phyloP scores from a whole-genome alignment of 2,329 filamentous ascomycete genomes.

The Trichoderma sp. region DNA sequence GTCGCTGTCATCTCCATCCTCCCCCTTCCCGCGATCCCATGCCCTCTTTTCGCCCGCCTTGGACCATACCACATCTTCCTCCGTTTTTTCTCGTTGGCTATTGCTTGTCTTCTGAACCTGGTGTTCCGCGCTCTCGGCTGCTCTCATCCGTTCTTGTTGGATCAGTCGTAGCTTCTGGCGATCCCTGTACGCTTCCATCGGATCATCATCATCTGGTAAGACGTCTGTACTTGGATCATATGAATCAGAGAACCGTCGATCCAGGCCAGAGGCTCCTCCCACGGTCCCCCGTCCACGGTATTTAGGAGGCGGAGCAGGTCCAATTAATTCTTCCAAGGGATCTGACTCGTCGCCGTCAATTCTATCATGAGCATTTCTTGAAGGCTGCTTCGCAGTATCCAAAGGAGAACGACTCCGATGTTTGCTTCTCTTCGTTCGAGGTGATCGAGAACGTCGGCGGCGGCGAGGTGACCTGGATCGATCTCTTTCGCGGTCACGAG shows the following conservation, averaged over 20 bases:
- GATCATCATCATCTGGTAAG: slow-evolving; percentile 49
- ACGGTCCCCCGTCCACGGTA: slow-evolving; percentile 71
- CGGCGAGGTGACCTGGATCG: slow-evolving; percentile 37
- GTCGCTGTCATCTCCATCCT: neutral
- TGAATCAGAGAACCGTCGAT: slow-evolving; percentile 73
- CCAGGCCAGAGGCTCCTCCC: slow-evolving; percentile 68
- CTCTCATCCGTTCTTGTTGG: slow-evolving; percentile 74
- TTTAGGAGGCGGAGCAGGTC: slow-evolving; percentile 64
- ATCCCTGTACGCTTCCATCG: slow-evolving; percentile 77
- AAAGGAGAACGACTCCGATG: slow-evolving; percentile 42
- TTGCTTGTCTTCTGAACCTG: slow-evolving; percentile 67
- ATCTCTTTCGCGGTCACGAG: slow-evolving; percentile 31
- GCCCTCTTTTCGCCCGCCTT: slow-evolving; percentile 67
- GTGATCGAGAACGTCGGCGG: slow-evolving; percentile 40
- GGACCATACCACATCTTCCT: slow-evolving; percentile 72
- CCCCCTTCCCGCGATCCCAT: slow-evolving; percentile 61
- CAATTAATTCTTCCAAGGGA: slow-evolving; percentile 75
- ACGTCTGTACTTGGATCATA: slow-evolving; percentile 65
- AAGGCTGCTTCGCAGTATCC: slow-evolving; percentile 15
- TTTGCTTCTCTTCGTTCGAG: slow-evolving; percentile 37
- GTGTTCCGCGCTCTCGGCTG: slow-evolving; percentile 77
- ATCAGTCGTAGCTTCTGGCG: slow-evolving; percentile 76
- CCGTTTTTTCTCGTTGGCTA: slow-evolving; percentile 53
- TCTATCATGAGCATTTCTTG: slow-evolving; percentile 12
- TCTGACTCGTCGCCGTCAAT: slow-evolving; percentile 57